Conservation (phyloP, 257 asterid genomes). For the Scutellaria minor region DNA sequence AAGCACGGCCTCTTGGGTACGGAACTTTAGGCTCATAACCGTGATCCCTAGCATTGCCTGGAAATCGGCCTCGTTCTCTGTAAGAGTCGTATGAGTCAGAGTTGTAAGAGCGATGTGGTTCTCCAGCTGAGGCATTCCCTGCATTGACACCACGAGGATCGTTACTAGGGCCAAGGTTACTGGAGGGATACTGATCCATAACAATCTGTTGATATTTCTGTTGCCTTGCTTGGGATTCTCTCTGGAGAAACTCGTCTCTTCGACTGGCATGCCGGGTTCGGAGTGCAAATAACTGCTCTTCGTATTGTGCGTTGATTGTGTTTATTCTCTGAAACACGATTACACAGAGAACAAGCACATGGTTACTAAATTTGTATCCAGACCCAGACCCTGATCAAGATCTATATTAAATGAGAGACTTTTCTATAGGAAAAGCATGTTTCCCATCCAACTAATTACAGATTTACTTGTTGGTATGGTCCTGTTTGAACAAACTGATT, state of each 20-base stretch:
- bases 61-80: slow-evolving; percentile 57
- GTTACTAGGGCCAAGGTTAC: slow-evolving; percentile 39
- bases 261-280: slow-evolving; percentile 63
- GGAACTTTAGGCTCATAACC: slow-evolving; percentile 66
- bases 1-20: slow-evolving; percentile 70
- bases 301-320: slow-evolving; percentile 60
- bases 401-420: background rate
- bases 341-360: background rate
- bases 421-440: background rate
- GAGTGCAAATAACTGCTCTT: slow-evolving; percentile 68
- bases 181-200: slow-evolving; percentile 54
- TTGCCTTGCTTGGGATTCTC: slow-evolving; percentile 70
- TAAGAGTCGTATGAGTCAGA: slow-evolving; percentile 60
- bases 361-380: background rate
- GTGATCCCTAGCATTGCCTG: slow-evolving; percentile 56
- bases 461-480: background rate
- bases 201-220: slow-evolving; percentile 68
- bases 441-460: slow-evolving; percentile 1
- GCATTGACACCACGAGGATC: slow-evolving; percentile 56
- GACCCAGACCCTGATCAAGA: background rate
- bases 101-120: slow-evolving; percentile 54
- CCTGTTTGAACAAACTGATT: slow-evolving; percentile 4
- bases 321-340: slow-evolving; percentile 57
- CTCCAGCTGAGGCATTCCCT: slow-evolving; percentile 46
- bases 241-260: slow-evolving; percentile 66